A percentile compares a stretch with the other conserved stretches of the same genome.
These are phyloP conservation scores for Paraglomus brasilianum DNA, from an alignment of 192 early-diverging fungal genomes.

Conservation along the genomic window DNA sequence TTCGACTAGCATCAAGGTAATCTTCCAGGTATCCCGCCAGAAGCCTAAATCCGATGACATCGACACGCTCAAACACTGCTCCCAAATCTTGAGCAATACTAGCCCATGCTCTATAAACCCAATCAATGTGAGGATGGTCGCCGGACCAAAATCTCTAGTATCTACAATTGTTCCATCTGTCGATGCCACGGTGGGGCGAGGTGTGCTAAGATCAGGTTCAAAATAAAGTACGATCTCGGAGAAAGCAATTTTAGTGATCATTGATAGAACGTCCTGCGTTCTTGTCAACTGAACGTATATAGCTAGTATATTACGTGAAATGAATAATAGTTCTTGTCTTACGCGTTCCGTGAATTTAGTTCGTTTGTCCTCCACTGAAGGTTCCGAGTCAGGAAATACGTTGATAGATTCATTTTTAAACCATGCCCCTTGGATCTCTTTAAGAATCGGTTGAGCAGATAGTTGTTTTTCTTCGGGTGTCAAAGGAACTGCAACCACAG, in stretches of 20 bases:
- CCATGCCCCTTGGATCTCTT: conserved; percentile 1
- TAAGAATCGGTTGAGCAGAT: background rate
- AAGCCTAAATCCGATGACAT: conserved; percentile 2
- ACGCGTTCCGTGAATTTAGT: conserved; percentile 23
- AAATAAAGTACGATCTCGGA: conserved; percentile 17
- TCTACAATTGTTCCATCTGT: too few relatives aligned
- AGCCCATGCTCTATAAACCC: conserved; percentile 22
- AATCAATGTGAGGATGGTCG: conserved; percentile 22
- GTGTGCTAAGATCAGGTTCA: conserved; percentile 12
- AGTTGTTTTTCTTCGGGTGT: conserved; percentile 16
- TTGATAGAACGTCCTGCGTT: conserved; percentile 15
- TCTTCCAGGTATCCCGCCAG: conserved; percentile 29
- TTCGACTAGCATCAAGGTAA: conserved; percentile 12
- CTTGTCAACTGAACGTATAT: conserved; percentile 17
- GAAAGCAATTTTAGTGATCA: background rate
- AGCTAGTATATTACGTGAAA: conserved; percentile 24
- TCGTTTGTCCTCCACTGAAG: background rate
- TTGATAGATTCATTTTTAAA: background rate
- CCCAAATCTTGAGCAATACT: conserved; percentile 20
- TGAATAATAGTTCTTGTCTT: conserved; percentile 28
- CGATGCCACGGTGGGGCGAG: background rate
- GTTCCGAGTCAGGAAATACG: background rate
- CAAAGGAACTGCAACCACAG: conserved; percentile 1
- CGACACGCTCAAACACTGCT: background rate
- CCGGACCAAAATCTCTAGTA: conserved; percentile 9